Conservation (phyloP, 768 basidiomycete species). For the Tylopilus intermedius region DNA sequence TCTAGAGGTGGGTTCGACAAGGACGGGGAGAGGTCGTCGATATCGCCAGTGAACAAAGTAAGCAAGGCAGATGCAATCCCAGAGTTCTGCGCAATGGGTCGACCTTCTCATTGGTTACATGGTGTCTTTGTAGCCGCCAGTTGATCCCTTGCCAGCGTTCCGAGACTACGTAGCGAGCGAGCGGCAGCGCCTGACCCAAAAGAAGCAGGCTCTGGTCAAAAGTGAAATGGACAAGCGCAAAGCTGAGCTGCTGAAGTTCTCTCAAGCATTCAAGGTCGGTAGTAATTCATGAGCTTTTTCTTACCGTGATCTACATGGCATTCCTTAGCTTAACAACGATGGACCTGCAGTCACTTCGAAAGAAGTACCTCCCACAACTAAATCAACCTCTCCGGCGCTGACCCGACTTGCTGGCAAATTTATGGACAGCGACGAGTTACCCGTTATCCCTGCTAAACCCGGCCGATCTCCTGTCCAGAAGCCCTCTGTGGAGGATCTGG, state of each 20-base stretch:
- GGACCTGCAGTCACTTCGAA: conserved; percentile 46
- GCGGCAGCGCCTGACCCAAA: conserved; percentile 84
- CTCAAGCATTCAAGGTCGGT: conserved; percentile 86
- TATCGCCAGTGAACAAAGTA: conserved; percentile 82
- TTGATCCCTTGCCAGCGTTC: conserved; percentile 79
- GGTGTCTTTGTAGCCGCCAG: conserved; percentile 46
- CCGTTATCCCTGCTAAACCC: too few relatives aligned
- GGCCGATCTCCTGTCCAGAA: too few relatives aligned
- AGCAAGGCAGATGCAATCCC: conserved; percentile 21
- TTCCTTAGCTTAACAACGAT: conserved; percentile 67
- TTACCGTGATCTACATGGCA: not conserved
- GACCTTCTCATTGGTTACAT: conserved; percentile 4
- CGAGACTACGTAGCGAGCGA: conserved; percentile 90
- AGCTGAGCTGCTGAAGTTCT: conserved; percentile 90
- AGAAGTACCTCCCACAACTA: conserved; percentile 43
- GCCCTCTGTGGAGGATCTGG: too few relatives aligned
- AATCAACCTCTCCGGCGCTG: conserved; percentile 58
- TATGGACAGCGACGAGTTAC: too few relatives aligned
- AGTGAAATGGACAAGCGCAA: conserved; percentile 93
- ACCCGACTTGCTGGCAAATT: too few relatives aligned
- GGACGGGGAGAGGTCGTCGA: too few relatives aligned
- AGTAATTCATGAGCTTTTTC: not conserved
- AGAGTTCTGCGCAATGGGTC: not conserved
- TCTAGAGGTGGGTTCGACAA: too few relatives aligned
- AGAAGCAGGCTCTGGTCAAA: conserved; percentile 84